These are phyloP conservation scores for Megacollybia marginata DNA, from an alignment of 768 basidiomycete species.

Conservation along the genomic window DNA sequence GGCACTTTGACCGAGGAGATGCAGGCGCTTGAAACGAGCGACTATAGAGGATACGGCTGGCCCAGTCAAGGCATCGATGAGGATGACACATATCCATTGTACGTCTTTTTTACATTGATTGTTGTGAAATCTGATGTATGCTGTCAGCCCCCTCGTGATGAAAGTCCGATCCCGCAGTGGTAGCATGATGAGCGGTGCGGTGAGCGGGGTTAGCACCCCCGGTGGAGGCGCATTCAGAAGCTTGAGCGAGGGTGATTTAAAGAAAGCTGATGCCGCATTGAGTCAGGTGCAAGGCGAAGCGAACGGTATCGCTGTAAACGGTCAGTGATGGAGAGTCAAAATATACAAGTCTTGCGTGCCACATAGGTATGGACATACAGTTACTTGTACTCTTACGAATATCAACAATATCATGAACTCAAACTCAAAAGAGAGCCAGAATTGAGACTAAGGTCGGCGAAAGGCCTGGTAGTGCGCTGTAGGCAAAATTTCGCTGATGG, in stretches of 20 bases:
- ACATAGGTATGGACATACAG: no score
- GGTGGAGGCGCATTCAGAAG: slow-evolving; percentile 77
- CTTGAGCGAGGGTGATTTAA: slow-evolving; percentile 81
- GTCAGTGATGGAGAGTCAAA: neutral
- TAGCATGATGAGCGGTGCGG: slow-evolving; percentile 56
- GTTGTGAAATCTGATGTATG: slow-evolving; percentile 5
- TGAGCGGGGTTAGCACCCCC: slow-evolving; percentile 68
- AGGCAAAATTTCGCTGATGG: no score
- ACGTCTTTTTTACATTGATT: slow-evolving; percentile 23
- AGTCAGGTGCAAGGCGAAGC: slow-evolving; percentile 35
- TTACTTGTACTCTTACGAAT: no score
- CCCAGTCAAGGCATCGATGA: slow-evolving; percentile 63
- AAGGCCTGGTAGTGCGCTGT: no score
- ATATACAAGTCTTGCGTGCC: no score
- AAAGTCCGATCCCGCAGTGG: slow-evolving; percentile 80
- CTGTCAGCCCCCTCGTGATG: slow-evolving; percentile 74
- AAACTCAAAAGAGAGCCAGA: no score
- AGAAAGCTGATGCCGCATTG: slow-evolving; percentile 82
- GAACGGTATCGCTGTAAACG: neutral
- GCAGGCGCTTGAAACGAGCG: slow-evolving; percentile 81
- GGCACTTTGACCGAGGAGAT: slow-evolving; percentile 92
- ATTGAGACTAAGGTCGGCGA: no score
- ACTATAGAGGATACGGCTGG: slow-evolving; percentile 63
- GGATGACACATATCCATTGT: slow-evolving; percentile 90
- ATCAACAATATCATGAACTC: no score